These are phyloP conservation scores for Pachyrhizus erosus DNA, from an alignment of 306 rosid species.

Conservation along the genomic window DNA sequence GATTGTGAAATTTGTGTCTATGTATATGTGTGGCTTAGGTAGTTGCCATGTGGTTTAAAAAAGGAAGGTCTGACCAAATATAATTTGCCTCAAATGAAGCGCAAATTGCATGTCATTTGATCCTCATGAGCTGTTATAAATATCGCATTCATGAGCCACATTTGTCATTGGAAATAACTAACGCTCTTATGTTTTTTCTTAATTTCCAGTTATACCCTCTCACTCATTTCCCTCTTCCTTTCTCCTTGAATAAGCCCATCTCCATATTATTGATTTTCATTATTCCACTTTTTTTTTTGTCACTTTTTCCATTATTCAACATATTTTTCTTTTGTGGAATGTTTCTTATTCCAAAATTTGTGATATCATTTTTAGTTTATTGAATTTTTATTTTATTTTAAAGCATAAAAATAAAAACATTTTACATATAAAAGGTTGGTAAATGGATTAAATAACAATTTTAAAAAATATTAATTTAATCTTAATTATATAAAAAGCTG, in stretches of 20 bases:
- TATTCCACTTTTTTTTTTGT: not conserved
- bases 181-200: slow-evolving; percentile 57
- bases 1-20: not conserved
- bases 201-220: slow-evolving; percentile 30
- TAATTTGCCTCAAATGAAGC: slow-evolving; percentile 62
- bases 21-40: slow-evolving; percentile 25
- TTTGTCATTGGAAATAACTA: slow-evolving; percentile 81
- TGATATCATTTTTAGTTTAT: not conserved
- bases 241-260: not conserved
- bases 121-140: slow-evolving; percentile 62
- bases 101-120: slow-evolving; percentile 50
- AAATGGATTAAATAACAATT: not conserved
- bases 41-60: slow-evolving; percentile 74
- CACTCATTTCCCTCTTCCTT: not conserved
- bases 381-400: not conserved
- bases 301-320: not conserved
- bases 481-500: not conserved
- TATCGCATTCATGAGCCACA: slow-evolving; percentile 61
- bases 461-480: not conserved
- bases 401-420: not conserved
- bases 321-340: not conserved
- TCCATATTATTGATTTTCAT: not conserved
- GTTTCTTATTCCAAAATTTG: not conserved
- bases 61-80: slow-evolving; percentile 51
- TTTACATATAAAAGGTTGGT: not conserved